These are phyloP conservation scores for Sporothrix dimorphospora DNA, from an alignment of 2,329 filamentous ascomycete genomes.

Conservation along the genomic window DNA sequence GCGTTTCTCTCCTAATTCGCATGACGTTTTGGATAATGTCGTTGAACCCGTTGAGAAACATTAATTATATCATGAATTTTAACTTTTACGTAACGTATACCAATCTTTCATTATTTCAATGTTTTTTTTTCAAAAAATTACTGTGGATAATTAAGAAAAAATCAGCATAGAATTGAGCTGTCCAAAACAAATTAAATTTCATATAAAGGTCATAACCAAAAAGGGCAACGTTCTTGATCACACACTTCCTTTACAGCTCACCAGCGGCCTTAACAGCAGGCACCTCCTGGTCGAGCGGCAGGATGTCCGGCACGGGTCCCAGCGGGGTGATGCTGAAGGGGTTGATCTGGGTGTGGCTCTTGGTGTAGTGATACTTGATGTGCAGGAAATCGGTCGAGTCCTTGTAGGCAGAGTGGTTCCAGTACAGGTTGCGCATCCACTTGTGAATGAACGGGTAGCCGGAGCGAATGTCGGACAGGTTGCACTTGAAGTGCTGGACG, in stretches of 20 bases:
- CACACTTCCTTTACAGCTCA: constrained; percentile 16
- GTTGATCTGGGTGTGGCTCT: constrained; percentile 68
- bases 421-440: constrained; percentile 85
- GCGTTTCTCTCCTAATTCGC: background rate
- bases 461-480: constrained; percentile 79
- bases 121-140: too few relatives aligned
- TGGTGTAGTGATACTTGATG: constrained; percentile 79
- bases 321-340: constrained; percentile 76
- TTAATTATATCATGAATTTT: background rate
- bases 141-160: background rate
- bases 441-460: constrained; percentile 80
- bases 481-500: constrained; percentile 88
- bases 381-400: constrained; percentile 91
- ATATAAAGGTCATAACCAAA: background rate
- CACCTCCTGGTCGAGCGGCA: constrained; percentile 79
- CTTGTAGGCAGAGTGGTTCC: constrained; percentile 75
- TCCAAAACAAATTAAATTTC: too few relatives aligned
- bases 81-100: too few relatives aligned
- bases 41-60: background rate
- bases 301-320: constrained; percentile 80
- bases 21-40: background rate
- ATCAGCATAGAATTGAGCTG: too few relatives aligned
- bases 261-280: constrained; percentile 49
- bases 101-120: too few relatives aligned
- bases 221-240: too few relatives aligned